A percentile compares a stretch with the other conserved stretches of the same genome.
Conservation (phyloP, 352 stramenopile genomes). For the Globisporangium sylvaticum region DNA sequence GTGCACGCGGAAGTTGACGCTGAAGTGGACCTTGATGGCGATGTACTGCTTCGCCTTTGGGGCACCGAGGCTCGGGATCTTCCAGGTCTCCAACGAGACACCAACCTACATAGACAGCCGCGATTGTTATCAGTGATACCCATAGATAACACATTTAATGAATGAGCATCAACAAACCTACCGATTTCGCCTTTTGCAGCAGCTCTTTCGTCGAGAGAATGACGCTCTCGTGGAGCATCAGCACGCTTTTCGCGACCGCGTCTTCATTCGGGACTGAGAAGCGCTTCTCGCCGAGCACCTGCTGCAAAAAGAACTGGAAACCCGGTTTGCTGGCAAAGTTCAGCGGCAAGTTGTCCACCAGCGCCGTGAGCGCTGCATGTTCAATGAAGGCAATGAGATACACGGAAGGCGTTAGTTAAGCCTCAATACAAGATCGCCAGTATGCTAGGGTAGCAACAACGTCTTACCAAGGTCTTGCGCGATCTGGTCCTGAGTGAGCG, state of each 20-base stretch:
- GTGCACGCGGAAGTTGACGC: slow-evolving; percentile 67
- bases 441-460: neutral
- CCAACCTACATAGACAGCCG: slow-evolving; percentile 25
- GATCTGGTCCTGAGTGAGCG: slow-evolving; percentile 57
- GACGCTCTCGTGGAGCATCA: slow-evolving; percentile 68
- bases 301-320: slow-evolving; percentile 65
- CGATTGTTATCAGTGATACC: neutral
- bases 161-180: slow-evolving; percentile 10
- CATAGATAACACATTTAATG: neutral
- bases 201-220: slow-evolving; percentile 70
- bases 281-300: slow-evolving; percentile 71
- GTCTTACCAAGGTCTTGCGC: slow-evolving; percentile 56
- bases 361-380: slow-evolving; percentile 51
- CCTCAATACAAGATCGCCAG: neutral
- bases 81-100: slow-evolving; percentile 69
- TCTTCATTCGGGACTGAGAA: slow-evolving; percentile 53
- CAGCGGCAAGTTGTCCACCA: slow-evolving; percentile 72
- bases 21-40: slow-evolving; percentile 72
- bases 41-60: slow-evolving; percentile 49
- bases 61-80: slow-evolving; percentile 29
- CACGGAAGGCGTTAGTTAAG: neutral
- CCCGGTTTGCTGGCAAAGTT: slow-evolving; percentile 53
- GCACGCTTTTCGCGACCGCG: slow-evolving; percentile 49
- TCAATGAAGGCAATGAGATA: slow-evolving; percentile 1
- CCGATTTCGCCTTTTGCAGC: slow-evolving; percentile 46